Evolutionary conservation across 2,329 filamentous ascomycete species (phyloP), one percentile per base, ranked within the genome.

Genomic region (Pyrenochaeta sp.): DNA sequence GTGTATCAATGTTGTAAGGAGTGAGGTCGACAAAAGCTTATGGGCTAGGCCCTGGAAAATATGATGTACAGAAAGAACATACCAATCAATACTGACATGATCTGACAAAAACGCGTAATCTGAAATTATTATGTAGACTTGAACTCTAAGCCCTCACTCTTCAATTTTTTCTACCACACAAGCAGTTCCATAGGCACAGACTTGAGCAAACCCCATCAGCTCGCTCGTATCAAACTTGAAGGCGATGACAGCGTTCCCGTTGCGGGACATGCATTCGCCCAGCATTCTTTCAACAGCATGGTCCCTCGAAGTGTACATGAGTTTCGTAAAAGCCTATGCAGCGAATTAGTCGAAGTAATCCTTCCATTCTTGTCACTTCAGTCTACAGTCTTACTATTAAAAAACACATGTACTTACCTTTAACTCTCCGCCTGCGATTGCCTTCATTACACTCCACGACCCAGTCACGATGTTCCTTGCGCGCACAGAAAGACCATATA

Each of bases 361-460:
- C 4, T 5, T 53, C 30, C 6, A 45, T 33, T n/a, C 5, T 14
- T 17, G 15, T 14, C 32, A 35, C 15, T 4, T 35, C 32, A 5
- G 32, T 35, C 14, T 35, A 14, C 5, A 35, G n/a, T n/a, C n/a
- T 27, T 27, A 27, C 9, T 9, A 9, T 27, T 27, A 9, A 4
- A 27, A 27, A 27, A 27, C 9, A 9, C 23, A 7, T 4, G 21
- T 20, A 15, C 17, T 12, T 39, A 53, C 54, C 33, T 53, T 52
- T 36, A 88, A 77, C 74, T 88, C 85, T 23, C 85, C 85, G 42
- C 85, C 85, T 0, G 81, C 82, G 11, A 85, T 70, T 56, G 81
- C 83, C 74, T 85, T 85, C 54, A 86, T 55, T 7, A 81, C 81
- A 77, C 86, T 85, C 32, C 32, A 35, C 12, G 32, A 5, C 11